Evolutionary conservation across 768 basidiomycete genomes (phyloP), one percentile per base, ranked within the genome.

Genomic region (Asterophora parasitica): DNA sequence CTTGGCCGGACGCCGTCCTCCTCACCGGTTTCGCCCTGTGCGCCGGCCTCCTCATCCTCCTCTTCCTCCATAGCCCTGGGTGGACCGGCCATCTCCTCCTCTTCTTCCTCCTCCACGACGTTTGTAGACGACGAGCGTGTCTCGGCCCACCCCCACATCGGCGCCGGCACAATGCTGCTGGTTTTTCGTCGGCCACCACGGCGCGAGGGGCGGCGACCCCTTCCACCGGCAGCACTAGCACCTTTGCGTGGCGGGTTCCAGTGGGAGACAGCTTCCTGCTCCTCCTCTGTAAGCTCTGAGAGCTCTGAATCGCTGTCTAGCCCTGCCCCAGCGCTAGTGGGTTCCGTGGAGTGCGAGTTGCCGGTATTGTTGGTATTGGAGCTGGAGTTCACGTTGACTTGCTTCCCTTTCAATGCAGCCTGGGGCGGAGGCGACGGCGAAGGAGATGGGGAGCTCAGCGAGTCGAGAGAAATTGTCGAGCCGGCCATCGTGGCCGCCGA

Each of bases 71-170:
- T 78, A 28, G 76, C 73, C 45, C 69, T 64, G 3, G 78, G 77
- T 7, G 74, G 73, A 12, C 71, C 68, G 2, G 71, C 57, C 45
- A 67, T 66, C 51, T 74, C 72, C 43, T 78, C 77, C 42, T 75
- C 78, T 49, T 77, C 74, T 49, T 77, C 75, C 44, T 77, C 76
- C 55, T 80, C 77, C 46, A 67, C 65, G 30, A 66, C 66, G 50
- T 60, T 68, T 48, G 47, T 62, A 41, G 51, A 59, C 52, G 64
- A 64, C 64, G 23, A 23, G 23, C 64, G 74, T 41, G 66, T 72
- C 61, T 79, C 81, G 56, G 82, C 87, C 88, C 89, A 92, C 19
- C 78, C 87, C 89, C 88, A 91, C 86, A 90, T 91, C 45, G 79
- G 79, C 30, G 82, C 82, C 23, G 88, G 86, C 1, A 88, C 82